Evolutionary conservation across 1,284 basidiomycete species (phyloP).

Genomic region (Athelia psychrophila): DNA sequence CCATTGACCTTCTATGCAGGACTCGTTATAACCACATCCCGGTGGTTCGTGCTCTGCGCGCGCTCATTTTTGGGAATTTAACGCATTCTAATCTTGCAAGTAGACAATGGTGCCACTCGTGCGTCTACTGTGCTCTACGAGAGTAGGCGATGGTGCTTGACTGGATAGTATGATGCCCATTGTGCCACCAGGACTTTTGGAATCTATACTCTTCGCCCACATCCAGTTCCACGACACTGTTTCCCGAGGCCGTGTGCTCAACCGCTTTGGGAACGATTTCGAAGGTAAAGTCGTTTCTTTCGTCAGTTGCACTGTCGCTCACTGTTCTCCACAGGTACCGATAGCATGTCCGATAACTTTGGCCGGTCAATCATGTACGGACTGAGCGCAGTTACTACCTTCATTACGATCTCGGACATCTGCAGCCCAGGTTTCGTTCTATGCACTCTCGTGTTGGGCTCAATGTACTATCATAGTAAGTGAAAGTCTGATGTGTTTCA

Average conservation of each 20-base stretch:
- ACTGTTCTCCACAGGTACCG: conserved; percentile 55
- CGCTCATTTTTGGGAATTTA: conserved; percentile 8
- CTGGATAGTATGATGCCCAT: conserved; percentile 5
- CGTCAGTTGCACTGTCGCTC: no score
- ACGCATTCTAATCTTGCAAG: conserved; percentile 4
- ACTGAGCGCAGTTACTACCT: conserved; percentile 57
- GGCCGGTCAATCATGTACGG: conserved; percentile 70
- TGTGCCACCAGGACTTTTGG: conserved; percentile 58
- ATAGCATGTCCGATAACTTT: conserved; percentile 88
- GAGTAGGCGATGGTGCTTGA: conserved; percentile 37
- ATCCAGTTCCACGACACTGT: conserved; percentile 95
- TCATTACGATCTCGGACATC: conserved; percentile 79
- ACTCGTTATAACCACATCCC: conserved; percentile 60
- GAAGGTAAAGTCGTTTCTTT: conserved; percentile 56
- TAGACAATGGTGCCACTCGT: conserved; percentile 67
- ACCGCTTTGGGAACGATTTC: conserved; percentile 93
- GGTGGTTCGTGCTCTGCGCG: conserved; percentile 68
- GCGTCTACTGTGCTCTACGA: conserved; percentile 73
- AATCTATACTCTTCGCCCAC: conserved; percentile 85
- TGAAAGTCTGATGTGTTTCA: conserved; percentile 14
- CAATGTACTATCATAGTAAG: conserved; percentile 68
- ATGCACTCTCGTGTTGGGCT: conserved; percentile 55
- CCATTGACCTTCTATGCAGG: conserved; percentile 29
- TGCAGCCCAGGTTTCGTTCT: conserved; percentile 77
- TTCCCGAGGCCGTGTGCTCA: conserved; percentile 81